Evolutionary conservation across 2,329 filamentous ascomycete species (phyloP).

Genomic region (Apiospora marii): DNA sequence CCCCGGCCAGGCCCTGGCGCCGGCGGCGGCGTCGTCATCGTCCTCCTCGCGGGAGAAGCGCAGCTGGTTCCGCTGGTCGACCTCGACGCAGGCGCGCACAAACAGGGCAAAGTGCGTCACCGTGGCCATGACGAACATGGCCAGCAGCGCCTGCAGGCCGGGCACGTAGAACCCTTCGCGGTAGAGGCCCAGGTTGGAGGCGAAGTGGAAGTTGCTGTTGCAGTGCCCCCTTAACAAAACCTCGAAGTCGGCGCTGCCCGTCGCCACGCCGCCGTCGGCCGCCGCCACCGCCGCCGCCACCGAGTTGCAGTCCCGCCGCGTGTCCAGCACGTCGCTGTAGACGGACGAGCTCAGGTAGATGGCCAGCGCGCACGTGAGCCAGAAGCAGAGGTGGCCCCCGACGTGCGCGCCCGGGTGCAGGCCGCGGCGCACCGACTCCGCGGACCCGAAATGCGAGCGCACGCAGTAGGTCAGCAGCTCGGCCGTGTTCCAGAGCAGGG

Average conservation of each 20-base stretch:
- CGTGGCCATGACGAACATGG: slow-evolving; percentile 78
- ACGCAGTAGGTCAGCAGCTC: slow-evolving; percentile 40
- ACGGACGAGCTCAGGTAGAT: slow-evolving; percentile 31
- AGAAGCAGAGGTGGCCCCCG: slow-evolving; percentile 39
- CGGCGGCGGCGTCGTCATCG: neutral
- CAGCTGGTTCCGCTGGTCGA: slow-evolving; percentile 38
- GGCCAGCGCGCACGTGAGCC: slow-evolving; percentile 38
- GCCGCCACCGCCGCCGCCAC: slow-evolving; percentile 26
- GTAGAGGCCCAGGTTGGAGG: slow-evolving; percentile 24
- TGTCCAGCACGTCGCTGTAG: slow-evolving; percentile 11
- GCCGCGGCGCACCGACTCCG: slow-evolving; percentile 32
- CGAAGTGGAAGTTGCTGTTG: slow-evolving; percentile 28
- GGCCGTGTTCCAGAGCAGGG: slow-evolving; percentile 40
- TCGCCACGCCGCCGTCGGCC: slow-evolving; percentile 8
- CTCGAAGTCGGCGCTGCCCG: slow-evolving; percentile 3
- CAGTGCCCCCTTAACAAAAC: slow-evolving; percentile 28
- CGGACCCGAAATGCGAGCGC: slow-evolving; percentile 24
- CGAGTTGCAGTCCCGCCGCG: slow-evolving; percentile 24
- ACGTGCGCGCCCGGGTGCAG: slow-evolving; percentile 44
- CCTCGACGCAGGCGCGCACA: slow-evolving; percentile 48
- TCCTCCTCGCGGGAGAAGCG: neutral
- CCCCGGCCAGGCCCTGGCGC: neutral
- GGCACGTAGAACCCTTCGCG: slow-evolving; percentile 32
- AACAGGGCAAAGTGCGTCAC: slow-evolving; percentile 87
- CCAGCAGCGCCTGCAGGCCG: slow-evolving; percentile 63